phyloP scores from a whole-genome alignment of 805 yeast genomes.

The Metschnikowia chrysomelidarum region DNA sequence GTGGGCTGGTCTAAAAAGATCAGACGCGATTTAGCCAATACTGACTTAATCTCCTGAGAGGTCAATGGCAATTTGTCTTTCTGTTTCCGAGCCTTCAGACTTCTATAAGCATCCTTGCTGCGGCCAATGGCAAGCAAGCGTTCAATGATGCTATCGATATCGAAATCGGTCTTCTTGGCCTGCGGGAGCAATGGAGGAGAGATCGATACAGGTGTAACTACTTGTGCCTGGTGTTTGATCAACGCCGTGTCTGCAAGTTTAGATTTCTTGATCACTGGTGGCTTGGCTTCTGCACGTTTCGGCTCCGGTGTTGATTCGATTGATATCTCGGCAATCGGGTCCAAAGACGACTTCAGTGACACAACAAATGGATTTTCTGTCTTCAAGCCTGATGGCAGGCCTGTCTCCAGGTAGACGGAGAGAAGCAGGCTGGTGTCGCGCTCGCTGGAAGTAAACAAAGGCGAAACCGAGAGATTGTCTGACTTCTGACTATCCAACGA shows the following conservation, averaged over 20 bases:
- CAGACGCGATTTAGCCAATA: slow-evolving; percentile 57
- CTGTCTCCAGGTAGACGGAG: slow-evolving; percentile 29
- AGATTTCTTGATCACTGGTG: slow-evolving; percentile 10
- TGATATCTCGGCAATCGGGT: slow-evolving; percentile 24
- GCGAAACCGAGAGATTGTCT: slow-evolving; percentile 27
- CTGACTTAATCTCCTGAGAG: slow-evolving; percentile 51
- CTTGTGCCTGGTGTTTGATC: slow-evolving; percentile 2
- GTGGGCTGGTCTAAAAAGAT: slow-evolving; percentile 65
- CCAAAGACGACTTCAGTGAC: slow-evolving; percentile 18
- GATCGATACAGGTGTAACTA: slow-evolving; percentile 18
- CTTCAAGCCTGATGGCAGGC: slow-evolving; percentile 15
- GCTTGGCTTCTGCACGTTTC: slow-evolving; percentile 1
- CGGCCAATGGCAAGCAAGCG: slow-evolving; percentile 53
- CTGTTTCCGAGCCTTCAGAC: slow-evolving; percentile 19
- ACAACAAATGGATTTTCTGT: slow-evolving; percentile 4
- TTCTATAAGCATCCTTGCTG: slow-evolving; percentile 9
- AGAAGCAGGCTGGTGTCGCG: slow-evolving; percentile 40
- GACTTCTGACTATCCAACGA: slow-evolving; percentile 45
- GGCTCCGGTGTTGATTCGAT: slow-evolving; percentile 21
- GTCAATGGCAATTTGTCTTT: slow-evolving; percentile 51
- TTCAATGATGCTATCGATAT: slow-evolving; percentile 63
- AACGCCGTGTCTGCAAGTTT: slow-evolving; percentile 2
- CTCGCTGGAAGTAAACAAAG: slow-evolving; percentile 33
- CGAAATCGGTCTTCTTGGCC: slow-evolving; percentile 32
- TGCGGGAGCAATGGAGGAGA: slow-evolving; percentile 24